Evolutionary conservation across 805 yeast species (phyloP).

Genomic region (Candida fluviatilis): DNA sequence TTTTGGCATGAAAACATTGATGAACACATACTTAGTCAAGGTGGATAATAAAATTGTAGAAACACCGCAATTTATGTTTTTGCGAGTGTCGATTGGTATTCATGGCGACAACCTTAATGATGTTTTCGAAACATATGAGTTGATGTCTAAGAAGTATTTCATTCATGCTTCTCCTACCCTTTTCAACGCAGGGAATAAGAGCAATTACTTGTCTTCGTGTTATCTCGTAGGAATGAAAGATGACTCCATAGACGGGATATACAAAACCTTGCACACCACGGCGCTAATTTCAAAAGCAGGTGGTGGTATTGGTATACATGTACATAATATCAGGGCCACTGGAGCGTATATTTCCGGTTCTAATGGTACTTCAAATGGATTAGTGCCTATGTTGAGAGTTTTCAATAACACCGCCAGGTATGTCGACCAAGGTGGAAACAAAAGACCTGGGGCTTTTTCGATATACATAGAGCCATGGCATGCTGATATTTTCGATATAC

Average conservation of each 20-base stretch:
- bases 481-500: constrained; percentile 79
- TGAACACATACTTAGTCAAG: constrained; percentile 76
- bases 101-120: constrained; percentile 65
- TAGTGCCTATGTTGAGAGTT: constrained; percentile 94
- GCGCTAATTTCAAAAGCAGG: constrained; percentile 92
- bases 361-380: constrained; percentile 87
- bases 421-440: constrained; percentile 98
- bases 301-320: constrained; percentile 92
- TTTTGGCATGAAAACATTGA: constrained; percentile 91
- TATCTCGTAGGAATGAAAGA: constrained; percentile 88
- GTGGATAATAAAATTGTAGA: constrained; percentile 60
- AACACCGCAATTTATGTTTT: constrained; percentile 85
- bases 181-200: constrained; percentile 88
- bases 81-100: constrained; percentile 91
- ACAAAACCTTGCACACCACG: constrained; percentile 79
- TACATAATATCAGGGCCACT: constrained; percentile 78
- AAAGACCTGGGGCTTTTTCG: constrained; percentile 97
- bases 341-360: constrained; percentile 91
- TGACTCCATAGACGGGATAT: constrained; percentile 94
- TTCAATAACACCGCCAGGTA: constrained; percentile 94
- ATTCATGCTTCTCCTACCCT: constrained; percentile 95
- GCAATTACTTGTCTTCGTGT: constrained; percentile 86
- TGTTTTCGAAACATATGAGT: constrained; percentile 76
- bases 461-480: constrained; percentile 97
- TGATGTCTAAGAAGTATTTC: constrained; percentile 84